These are phyloP conservation scores for Macrotyloma uniflorum DNA, from an alignment of 306 rosid species.

Conservation along the genomic window DNA sequence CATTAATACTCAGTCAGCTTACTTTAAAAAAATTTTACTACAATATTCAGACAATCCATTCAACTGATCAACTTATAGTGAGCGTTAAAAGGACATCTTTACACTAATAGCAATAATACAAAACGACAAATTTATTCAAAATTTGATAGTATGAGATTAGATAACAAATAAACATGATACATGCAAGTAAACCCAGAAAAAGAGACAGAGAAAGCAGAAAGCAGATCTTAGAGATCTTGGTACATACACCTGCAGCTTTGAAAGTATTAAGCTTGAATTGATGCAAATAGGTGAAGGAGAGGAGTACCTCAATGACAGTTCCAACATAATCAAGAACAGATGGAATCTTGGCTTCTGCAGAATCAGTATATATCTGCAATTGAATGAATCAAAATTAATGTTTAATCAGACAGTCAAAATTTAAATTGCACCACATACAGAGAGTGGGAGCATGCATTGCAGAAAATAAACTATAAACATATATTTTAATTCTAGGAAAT, in stretches of 20 bases:
- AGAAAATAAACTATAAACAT: slow-evolving; percentile 21
- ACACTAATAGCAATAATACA: background rate
- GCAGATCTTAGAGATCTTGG: background rate
- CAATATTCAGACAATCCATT: slow-evolving; percentile 13
- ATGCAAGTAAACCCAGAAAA: slow-evolving; percentile 21
- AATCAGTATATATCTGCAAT: slow-evolving; percentile 81
- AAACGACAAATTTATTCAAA: background rate
- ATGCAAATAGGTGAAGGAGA: slow-evolving; percentile 15
- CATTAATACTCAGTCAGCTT: background rate
- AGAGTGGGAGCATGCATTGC: slow-evolving; percentile 17
- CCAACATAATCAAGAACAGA: slow-evolving; percentile 89
- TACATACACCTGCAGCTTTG: slow-evolving; percentile 26
- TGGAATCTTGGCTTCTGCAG: slow-evolving; percentile 97
- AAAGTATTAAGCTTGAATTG: slow-evolving; percentile 21
- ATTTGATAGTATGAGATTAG: background rate
- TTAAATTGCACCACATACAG: slow-evolving; percentile 8
- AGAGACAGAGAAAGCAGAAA: slow-evolving; percentile 30
- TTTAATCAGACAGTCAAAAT: slow-evolving; percentile 20
- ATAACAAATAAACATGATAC: background rate
- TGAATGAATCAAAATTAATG: slow-evolving; percentile 32
- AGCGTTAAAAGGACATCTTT: background rate
- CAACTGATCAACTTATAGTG: background rate
- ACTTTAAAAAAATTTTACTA: background rate
- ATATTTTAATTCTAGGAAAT: background rate
- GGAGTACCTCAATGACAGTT: slow-evolving; percentile 85